A percentile compares a stretch with the other conserved stretches of the same genome.
Evolutionary conservation across 305 asterid genomes (phyloP).

Genomic region (Solanum hybrid): DNA sequence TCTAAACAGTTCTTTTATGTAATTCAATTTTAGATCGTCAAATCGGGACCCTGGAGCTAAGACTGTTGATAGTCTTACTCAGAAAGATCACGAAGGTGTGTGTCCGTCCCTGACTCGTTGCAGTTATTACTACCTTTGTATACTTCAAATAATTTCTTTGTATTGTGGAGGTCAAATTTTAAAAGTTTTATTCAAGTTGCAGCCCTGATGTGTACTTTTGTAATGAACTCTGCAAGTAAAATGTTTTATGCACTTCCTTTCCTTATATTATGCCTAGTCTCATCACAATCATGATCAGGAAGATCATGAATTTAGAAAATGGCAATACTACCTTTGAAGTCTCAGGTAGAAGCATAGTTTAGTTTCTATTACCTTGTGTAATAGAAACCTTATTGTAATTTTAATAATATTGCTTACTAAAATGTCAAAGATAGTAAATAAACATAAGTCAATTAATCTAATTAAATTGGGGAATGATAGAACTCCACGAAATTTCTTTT

Average conservation of each 20-base stretch:
- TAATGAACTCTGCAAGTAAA: background rate
- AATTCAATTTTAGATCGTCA: slow-evolving; percentile 48
- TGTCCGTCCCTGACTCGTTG: slow-evolving; percentile 1
- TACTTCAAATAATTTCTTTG: background rate
- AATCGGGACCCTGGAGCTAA: slow-evolving; percentile 85
- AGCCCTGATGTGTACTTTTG: background rate
- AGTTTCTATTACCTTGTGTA: background rate
- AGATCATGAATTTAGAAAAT: background rate
- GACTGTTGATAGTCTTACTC: slow-evolving; percentile 61
- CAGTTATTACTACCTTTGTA: background rate
- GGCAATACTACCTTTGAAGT: background rate
- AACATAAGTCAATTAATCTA: background rate
- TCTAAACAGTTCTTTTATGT: background rate
- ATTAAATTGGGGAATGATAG: background rate
- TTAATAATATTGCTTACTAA: background rate
- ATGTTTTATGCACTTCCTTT: background rate
- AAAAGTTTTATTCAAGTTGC: background rate
- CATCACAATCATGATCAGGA: background rate
- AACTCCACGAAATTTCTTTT: background rate
- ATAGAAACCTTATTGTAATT: background rate
- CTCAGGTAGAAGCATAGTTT: background rate
- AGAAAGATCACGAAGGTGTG: slow-evolving; percentile 76
- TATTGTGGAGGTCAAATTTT: background rate
- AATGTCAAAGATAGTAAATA: background rate
- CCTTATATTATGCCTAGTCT: background rate